Evolutionary conservation across 176 grass and related monocot genomes (phyloP).

Genomic region (Hordeum vulgare): MorexV3_pseudomolecules_assembly NC_058521.1:432431808-432432307

Average conservation of each 20-base stretch:
- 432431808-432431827: constrained; percentile 10
- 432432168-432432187: not conserved
- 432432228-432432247: not conserved
- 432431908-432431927: constrained; percentile 25
- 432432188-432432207: not conserved
- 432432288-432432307: not conserved
- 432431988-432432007: not conserved
- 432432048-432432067: not conserved
- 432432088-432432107: not conserved
- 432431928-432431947: not conserved
- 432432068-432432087: not conserved
- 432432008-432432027: not conserved
- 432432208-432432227: not conserved
- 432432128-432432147: not conserved
- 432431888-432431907: constrained; percentile 29
- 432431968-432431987: constrained; percentile 30
- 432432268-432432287: not conserved
- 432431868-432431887: not conserved
- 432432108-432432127: not conserved
- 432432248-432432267: not conserved
- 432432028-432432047: not conserved
- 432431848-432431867: not conserved
- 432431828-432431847: not conserved
- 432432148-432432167: not conserved
- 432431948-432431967: constrained; percentile 11